Evolutionary conservation across 495 filamentous ascomycete species (phyloP), one percentile per base, ranked within the genome.

Genomic region (Oleoguttula mirabilis): DNA sequence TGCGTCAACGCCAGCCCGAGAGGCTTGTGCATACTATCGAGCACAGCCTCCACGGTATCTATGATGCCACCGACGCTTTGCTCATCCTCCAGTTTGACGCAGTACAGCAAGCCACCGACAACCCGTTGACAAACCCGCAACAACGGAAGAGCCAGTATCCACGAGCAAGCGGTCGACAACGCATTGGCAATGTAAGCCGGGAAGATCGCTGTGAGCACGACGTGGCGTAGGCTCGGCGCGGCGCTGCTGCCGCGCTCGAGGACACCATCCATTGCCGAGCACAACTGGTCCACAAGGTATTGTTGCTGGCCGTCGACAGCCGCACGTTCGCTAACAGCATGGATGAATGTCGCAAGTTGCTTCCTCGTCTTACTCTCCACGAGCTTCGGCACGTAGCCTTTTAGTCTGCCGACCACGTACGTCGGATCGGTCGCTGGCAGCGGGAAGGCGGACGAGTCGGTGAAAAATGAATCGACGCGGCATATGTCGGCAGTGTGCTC

Each of bases 391-490:
- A 69, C 76, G 45, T 82, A 84, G 41, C 73, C 67, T 50, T 73
- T 76, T 39, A 84, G 60, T 43, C 69, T 68, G 7, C 77, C 79
- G 15, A 81, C 73, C 23, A 84, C 75, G 57, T 84, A 84, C 1
- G 66, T 71, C 3, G 80, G 80, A 47, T 84, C 80, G 0, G 57
- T 64, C 15, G 67, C 66, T 12, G 80, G 80, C 22, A 82, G 60
- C 4, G 80, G 80, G 56, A 84, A 84, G 0, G 70, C 59, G 19
- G 66, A 55, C 7, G 75, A 72, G 43, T 84, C 71, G 2, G 72
- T 82, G 62, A 84, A 84, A 66, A 79, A 84, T 2, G 57, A 55
- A 44, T 82, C 75, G 33, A 84, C 68, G 0, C 66, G 63, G 47
- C 69, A 70, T 20, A 84, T 77, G 35, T 77, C 70, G 32, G 68